Conservation (phyloP, 1,139 yeast genomes). For the Suhomyces atakaporum region DNA sequence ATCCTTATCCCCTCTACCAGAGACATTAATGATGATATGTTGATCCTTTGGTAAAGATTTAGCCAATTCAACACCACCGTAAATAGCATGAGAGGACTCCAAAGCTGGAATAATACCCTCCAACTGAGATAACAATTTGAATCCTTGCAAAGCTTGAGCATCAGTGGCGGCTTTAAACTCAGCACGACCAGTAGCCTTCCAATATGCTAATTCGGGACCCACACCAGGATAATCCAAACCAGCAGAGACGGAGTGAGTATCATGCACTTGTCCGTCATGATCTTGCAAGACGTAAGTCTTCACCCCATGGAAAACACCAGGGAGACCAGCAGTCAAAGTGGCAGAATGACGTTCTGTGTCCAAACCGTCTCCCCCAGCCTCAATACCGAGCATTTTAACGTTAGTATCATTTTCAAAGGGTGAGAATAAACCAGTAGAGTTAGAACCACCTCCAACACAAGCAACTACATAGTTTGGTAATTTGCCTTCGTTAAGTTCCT, state of each 20-base stretch:
- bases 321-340: slow-evolving; percentile 85
- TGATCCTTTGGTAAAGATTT: slow-evolving; percentile 79
- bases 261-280: slow-evolving; percentile 92
- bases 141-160: slow-evolving; percentile 89
- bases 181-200: slow-evolving; percentile 95
- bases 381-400: slow-evolving; percentile 88
- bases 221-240: slow-evolving; percentile 99
- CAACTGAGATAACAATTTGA: slow-evolving; percentile 81
- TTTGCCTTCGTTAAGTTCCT: slow-evolving; percentile 71
- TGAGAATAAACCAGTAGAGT: slow-evolving; percentile 92
- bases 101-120: slow-evolving; percentile 99
- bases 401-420: slow-evolving; percentile 82
- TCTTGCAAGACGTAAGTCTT: slow-evolving; percentile 90
- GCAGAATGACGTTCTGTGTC: slow-evolving; percentile 89
- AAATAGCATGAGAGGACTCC: slow-evolving; percentile 95
- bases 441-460: slow-evolving; percentile 99
- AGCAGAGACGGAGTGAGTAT: slow-evolving; percentile 97
- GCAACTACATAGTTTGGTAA: slow-evolving; percentile 95
- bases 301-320: slow-evolving; percentile 99
- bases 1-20: slow-evolving; percentile 99
- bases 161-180: slow-evolving; percentile 89
- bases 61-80: slow-evolving; percentile 87
- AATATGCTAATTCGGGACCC: slow-evolving; percentile 94
- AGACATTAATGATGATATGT: slow-evolving; percentile 81
- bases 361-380: slow-evolving; percentile 98